These are phyloP conservation scores for Colletotrichum abscissum DNA, from an alignment of 2,329 filamentous ascomycete species.

Conservation along the genomic window DNA sequence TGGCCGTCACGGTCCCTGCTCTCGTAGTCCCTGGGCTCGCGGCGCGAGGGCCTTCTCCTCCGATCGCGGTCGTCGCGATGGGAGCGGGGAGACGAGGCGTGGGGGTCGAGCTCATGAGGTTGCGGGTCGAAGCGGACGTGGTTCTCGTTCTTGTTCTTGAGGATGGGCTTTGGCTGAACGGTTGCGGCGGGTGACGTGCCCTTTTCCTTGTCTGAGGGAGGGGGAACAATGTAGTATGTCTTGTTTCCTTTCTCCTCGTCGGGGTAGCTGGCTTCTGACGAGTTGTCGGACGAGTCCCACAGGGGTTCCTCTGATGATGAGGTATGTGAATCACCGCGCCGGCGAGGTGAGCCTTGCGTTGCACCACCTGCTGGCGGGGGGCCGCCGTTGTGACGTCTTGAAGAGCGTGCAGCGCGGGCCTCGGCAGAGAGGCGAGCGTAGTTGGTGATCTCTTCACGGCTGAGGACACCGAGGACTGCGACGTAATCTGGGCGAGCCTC, in stretches of 20 bases:
- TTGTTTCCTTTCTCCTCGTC: conserved; percentile 45
- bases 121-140: conserved; percentile 65
- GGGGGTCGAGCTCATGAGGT: conserved; percentile 54
- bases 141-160: conserved; percentile 70
- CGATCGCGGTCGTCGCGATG: conserved; percentile 47
- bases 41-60: conserved; percentile 40
- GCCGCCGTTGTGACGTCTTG: neutral
- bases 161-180: conserved; percentile 65
- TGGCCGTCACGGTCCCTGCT: conserved; percentile 50
- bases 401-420: conserved; percentile 54
- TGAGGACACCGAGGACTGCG: conserved; percentile 67
- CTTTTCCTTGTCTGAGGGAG: conserved; percentile 42
- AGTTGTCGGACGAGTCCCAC: conserved; percentile 45
- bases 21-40: conserved; percentile 36
- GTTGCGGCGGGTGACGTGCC: conserved; percentile 47
- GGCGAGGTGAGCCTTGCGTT: conserved; percentile 1
- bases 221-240: conserved; percentile 54
- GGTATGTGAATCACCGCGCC: conserved; percentile 21
- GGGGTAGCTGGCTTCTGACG: conserved; percentile 37
- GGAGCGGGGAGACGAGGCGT: conserved; percentile 43
- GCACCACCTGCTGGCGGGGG: conserved; percentile 24
- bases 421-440: conserved; percentile 62
- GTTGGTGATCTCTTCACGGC: conserved; percentile 61
- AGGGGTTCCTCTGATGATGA: conserved; percentile 40
- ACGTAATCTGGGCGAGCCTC: conserved; percentile 71